Evolutionary conservation across 768 basidiomycete genomes (phyloP).

Genomic region (Collybia mongolica): DNA sequence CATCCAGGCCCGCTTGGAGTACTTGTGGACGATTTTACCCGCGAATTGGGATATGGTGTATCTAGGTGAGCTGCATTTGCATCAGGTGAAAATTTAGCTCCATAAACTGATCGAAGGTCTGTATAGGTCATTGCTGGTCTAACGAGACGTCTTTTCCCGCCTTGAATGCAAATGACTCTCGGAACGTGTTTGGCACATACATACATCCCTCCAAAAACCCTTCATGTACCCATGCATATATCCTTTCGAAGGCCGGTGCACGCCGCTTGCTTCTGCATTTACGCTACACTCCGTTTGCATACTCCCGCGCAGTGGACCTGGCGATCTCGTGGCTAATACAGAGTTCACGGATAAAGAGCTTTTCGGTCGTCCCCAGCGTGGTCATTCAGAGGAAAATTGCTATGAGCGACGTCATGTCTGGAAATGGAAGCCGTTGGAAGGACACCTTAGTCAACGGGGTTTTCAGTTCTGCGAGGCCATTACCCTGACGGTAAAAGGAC

Average conservation of each 20-base stretch:
- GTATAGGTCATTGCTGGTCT: conserved; percentile 77
- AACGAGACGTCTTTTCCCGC: conserved; percentile 54
- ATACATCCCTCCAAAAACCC: conserved; percentile 62
- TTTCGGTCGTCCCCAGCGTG: conserved; percentile 66
- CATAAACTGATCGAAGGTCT: background rate
- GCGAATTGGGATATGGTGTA: conserved; percentile 72
- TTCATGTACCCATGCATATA: conserved; percentile 76
- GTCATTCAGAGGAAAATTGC: conserved; percentile 62
- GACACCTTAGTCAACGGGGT: conserved; percentile 48
- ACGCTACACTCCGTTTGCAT: conserved; percentile 65
- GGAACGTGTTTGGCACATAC: conserved; percentile 9
- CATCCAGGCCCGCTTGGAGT: conserved; percentile 36
- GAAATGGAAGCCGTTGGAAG: conserved; percentile 56
- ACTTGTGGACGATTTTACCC: conserved; percentile 57
- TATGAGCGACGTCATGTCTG: conserved; percentile 54
- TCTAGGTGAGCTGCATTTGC: conserved; percentile 43
- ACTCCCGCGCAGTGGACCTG: conserved; percentile 76
- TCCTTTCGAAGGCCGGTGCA: conserved; percentile 57
- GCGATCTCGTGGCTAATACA: conserved; percentile 67
- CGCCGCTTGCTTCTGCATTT: conserved; percentile 59
- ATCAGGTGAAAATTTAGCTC: background rate
- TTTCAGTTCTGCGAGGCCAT: conserved; percentile 19
- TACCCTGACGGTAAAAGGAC: background rate
- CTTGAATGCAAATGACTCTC: conserved; percentile 16
- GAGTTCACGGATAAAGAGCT: conserved; percentile 53